Conservation (phyloP, 2,329 filamentous ascomycete species). For the Cytospora leucostoma region DNA sequence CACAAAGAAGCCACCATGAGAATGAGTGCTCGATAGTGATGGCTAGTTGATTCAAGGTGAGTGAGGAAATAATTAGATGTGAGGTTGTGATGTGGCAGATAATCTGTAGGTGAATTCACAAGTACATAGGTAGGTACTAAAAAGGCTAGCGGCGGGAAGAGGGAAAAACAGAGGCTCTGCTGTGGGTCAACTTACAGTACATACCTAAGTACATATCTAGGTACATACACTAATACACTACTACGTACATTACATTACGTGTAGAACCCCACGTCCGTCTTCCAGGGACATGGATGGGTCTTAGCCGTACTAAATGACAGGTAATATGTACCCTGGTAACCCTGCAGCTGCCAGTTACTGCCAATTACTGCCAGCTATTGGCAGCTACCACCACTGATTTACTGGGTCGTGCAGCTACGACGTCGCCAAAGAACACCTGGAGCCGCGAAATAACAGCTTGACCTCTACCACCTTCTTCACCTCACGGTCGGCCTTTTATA, state of each 20-base stretch:
- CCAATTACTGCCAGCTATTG: too few species aligned
- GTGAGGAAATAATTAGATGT: too few species aligned
- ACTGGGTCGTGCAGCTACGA: not conserved
- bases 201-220: too few species aligned
- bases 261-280: slow-evolving; percentile 6
- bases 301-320: not conserved
- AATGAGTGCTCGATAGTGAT: too few species aligned
- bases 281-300: not conserved
- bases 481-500: not conserved
- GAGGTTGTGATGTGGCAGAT: not conserved
- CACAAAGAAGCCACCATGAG: too few species aligned
- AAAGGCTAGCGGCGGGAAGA: slow-evolving; percentile 12
- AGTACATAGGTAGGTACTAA: not conserved
- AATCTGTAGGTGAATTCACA: not conserved
- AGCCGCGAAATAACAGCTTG: slow-evolving; percentile 7
- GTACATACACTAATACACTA: too few species aligned
- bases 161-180: slow-evolving; percentile 1
- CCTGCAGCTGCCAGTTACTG: not conserved
- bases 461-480: not conserved
- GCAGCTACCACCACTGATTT: not conserved
- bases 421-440: slow-evolving; percentile 27
- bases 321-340: not conserved
- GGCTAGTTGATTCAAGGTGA: too few species aligned
- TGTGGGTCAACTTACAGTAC: too few species aligned
- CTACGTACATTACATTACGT: not conserved